These are phyloP conservation scores for Conticribra guillardii DNA, from an alignment of 108 stramenopile genomes.

Conservation along the genomic window DNA sequence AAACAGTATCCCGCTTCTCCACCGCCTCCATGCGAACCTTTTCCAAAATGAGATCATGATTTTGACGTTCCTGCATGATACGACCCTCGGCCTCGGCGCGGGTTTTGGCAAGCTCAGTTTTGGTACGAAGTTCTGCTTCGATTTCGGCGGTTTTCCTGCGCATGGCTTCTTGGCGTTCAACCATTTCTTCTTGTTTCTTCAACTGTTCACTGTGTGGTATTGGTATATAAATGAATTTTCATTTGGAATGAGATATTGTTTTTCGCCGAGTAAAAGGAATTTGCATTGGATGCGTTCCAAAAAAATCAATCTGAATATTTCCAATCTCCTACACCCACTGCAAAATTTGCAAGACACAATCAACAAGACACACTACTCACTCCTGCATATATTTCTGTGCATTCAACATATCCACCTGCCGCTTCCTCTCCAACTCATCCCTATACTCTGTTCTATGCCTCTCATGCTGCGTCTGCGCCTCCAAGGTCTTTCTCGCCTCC, in stretches of 20 bases:
- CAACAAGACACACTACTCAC: slow-evolving; percentile 55
- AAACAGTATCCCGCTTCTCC: slow-evolving; percentile 91
- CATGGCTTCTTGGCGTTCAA: slow-evolving; percentile 94
- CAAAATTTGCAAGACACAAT: neutral
- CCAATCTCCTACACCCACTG: too few species aligned
- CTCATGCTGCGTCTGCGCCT: slow-evolving; percentile 95
- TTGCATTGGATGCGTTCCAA: too few species aligned
- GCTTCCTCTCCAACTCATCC: slow-evolving; percentile 96
- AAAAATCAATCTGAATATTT: too few species aligned
- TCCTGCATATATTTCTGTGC: slow-evolving; percentile 97
- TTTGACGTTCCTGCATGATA: slow-evolving; percentile 94
- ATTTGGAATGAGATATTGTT: too few species aligned
- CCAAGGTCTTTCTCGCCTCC: slow-evolving; percentile 93
- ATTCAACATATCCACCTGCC: slow-evolving; percentile 96
- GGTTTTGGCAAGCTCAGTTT: slow-evolving; percentile 89
- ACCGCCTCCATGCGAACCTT: slow-evolving; percentile 85
- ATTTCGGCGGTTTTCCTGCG: slow-evolving; percentile 97
- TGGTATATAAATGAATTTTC: neutral
- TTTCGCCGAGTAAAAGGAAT: slow-evolving; percentile 1
- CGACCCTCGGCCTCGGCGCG: slow-evolving; percentile 95
- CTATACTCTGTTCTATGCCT: slow-evolving; percentile 87
- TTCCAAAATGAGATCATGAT: slow-evolving; percentile 95
- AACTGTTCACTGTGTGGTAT: slow-evolving; percentile 89
- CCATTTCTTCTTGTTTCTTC: slow-evolving; percentile 96
- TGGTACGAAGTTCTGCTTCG: slow-evolving; percentile 92